Percentiles rank a stretch among this genome's conserved stretches.
These are phyloP conservation scores for Colletotrichum eremochloae DNA, from an alignment of 2,329 filamentous ascomycete genomes.

Conservation along the genomic window DNA sequence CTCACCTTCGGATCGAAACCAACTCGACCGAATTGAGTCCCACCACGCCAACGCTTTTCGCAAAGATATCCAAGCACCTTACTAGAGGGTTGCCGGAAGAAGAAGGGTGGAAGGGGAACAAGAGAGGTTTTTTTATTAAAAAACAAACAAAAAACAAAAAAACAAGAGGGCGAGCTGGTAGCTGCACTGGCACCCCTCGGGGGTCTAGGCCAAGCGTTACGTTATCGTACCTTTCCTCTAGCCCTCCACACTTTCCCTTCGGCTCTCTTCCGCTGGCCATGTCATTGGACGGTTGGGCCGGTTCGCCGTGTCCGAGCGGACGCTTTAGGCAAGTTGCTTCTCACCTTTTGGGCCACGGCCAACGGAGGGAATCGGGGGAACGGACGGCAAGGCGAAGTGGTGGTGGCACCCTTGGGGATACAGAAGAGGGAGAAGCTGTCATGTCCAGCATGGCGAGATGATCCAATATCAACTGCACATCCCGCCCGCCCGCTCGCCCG, in stretches of 20 bases:
- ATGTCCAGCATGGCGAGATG: background rate
- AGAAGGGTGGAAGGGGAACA: background rate
- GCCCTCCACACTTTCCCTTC: background rate
- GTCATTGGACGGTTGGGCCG: background rate
- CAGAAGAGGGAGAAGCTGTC: background rate
- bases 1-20: too few relatives aligned
- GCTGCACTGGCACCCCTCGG: background rate
- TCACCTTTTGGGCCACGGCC: constrained; percentile 16
- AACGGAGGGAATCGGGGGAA: constrained; percentile 36
- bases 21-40: background rate
- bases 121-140: background rate
- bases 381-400: constrained; percentile 20
- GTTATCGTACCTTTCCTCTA: background rate
- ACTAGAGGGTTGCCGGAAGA: background rate
- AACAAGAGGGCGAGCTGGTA: background rate
- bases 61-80: background rate
- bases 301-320: constrained; percentile 1
- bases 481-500: too few relatives aligned
- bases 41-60: background rate
- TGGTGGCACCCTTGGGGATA: background rate
- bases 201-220: constrained; percentile 1
- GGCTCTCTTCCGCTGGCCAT: background rate
- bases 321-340: constrained; percentile 23
- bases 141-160: background rate
- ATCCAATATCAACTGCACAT: constrained; percentile 11